phyloP scores from a whole-genome alignment of 805 yeast species.

The Millerago galiae region DNA sequence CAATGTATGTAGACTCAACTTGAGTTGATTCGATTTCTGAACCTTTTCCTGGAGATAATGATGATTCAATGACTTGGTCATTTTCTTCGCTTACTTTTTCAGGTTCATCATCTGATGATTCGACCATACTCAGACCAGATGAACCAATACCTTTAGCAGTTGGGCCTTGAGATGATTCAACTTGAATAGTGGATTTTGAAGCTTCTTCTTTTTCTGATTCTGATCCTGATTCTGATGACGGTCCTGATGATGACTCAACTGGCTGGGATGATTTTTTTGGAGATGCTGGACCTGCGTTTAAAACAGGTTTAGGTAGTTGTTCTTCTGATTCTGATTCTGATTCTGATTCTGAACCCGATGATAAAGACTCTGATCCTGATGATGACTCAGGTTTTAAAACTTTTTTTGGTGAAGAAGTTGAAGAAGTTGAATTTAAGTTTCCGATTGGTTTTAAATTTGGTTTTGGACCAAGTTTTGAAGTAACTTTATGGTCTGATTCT shows the following conservation, averaged over 20 bases:
- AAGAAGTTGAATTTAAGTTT: neutral
- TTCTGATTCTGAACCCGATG: neutral
- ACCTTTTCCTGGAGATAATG: neutral
- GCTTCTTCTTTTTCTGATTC: neutral
- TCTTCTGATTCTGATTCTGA: neutral
- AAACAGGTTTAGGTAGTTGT: too few species aligned
- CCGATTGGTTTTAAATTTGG: too few species aligned
- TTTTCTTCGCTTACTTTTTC: neutral
- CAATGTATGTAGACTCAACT: neutral
- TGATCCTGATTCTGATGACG: neutral
- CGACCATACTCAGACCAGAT: too few species aligned
- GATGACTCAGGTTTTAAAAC: too few species aligned
- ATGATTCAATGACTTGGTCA: neutral
- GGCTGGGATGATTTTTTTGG: too few species aligned
- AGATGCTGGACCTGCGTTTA: too few species aligned
- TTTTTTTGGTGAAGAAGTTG: neutral
- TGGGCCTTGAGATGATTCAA: constrained; percentile 2
- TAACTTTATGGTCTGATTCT: neutral
- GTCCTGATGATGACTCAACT: too few species aligned
- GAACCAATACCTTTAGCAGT: too few species aligned
- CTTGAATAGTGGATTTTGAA: constrained; percentile 1
- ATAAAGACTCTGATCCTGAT: neutral
- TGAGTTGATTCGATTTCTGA: neutral
- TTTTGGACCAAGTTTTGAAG: neutral
- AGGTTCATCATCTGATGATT: neutral